phyloP scores from a whole-genome alignment of 257 asterid genomes.

The Solanum arcanum region DNA sequence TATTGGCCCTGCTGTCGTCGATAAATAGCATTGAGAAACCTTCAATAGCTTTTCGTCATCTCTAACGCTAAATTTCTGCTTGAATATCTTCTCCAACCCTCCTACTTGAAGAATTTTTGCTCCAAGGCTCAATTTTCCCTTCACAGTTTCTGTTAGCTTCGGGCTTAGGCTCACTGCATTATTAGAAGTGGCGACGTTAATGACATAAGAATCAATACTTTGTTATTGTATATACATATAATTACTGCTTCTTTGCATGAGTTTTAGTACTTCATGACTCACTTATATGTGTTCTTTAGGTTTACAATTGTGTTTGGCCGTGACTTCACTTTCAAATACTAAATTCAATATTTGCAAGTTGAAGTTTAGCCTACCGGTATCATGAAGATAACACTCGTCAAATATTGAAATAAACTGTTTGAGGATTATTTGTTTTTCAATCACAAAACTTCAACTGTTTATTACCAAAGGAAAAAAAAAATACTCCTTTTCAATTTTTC shows the following conservation, averaged over 20 bases:
- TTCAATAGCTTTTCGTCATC: conserved; percentile 9
- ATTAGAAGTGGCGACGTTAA: not conserved
- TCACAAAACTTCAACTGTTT: not conserved
- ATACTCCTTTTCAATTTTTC: not conserved
- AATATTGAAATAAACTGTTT: not conserved
- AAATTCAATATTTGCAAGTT: not conserved
- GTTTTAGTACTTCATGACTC: not conserved
- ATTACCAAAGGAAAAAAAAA: not conserved
- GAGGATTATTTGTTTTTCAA: not conserved
- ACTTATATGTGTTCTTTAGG: not conserved
- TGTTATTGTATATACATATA: not conserved
- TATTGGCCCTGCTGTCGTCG: conserved; percentile 6
- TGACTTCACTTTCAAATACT: not conserved
- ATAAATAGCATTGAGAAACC: conserved; percentile 3
- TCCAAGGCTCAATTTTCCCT: conserved; percentile 38
- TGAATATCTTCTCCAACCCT: conserved; percentile 10
- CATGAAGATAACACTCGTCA: not conserved
- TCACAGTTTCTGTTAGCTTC: conserved; percentile 29
- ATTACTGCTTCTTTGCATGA: not conserved
- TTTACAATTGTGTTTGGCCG: not conserved
- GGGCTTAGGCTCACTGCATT: conserved; percentile 33
- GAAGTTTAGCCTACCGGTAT: not conserved
- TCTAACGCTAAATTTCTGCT: not conserved
- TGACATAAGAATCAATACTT: not conserved
- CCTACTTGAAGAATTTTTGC: conserved; percentile 16